Conservation (phyloP, 306 rosid species). For the Rosa rugosa region DNA sequence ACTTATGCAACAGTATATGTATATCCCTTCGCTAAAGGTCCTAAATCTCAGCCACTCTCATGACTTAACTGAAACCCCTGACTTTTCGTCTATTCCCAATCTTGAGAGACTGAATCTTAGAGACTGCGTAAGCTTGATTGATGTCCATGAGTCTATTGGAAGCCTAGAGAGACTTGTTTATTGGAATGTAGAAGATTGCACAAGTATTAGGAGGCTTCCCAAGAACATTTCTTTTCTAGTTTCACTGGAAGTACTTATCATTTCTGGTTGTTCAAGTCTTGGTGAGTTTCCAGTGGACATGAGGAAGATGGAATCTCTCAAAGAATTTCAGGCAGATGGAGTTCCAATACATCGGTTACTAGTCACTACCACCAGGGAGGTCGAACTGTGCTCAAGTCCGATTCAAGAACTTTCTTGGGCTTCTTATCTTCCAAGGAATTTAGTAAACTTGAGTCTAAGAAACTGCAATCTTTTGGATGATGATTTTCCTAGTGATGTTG, state of each 20-base stretch:
- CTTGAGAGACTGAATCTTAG: slow-evolving; percentile 12
- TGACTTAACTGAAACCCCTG: neutral
- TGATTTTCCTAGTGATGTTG: neutral
- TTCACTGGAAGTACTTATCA: neutral
- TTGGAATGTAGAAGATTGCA: slow-evolving; percentile 9
- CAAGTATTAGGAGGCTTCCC: slow-evolving; percentile 3
- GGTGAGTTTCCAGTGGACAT: neutral
- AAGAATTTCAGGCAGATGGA: neutral
- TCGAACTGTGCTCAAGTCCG: neutral
- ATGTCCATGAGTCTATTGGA: slow-evolving; percentile 10
- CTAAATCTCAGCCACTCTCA: slow-evolving; percentile 21
- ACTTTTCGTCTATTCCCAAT: slow-evolving; percentile 5
- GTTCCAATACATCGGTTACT: neutral
- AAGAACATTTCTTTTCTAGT: neutral
- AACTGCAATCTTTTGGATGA: neutral
- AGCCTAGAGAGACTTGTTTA: neutral
- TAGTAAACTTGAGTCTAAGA: neutral
- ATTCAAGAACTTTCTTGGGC: neutral
- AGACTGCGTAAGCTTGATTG: neutral
- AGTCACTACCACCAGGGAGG: neutral
- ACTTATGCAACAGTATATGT: neutral
- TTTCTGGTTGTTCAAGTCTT: slow-evolving; percentile 8
- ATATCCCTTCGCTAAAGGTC: neutral
- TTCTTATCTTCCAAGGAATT: neutral
- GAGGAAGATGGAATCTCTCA: slow-evolving; percentile 12